Conservation (phyloP, 306 rosid genomes). For the Carpinus viminea region DNA sequence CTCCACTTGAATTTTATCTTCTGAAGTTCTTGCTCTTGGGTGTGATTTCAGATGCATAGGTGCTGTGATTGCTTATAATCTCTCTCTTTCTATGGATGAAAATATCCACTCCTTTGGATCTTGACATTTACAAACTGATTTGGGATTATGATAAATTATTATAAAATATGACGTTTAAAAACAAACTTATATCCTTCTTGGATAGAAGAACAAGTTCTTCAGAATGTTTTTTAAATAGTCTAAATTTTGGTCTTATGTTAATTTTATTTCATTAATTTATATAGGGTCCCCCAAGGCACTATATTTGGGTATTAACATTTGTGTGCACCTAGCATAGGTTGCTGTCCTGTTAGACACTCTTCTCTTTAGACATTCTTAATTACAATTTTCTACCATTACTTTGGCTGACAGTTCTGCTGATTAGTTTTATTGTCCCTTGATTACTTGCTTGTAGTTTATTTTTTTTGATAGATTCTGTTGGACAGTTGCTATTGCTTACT, state of each 20-base stretch:
- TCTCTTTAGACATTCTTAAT: too few relatives aligned
- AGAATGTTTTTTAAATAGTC: not conserved
- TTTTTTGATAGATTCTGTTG: conserved; percentile 9
- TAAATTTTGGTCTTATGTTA: not conserved
- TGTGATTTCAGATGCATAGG: not conserved
- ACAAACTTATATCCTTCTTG: not conserved
- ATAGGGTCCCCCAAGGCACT: not conserved
- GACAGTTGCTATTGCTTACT: not conserved
- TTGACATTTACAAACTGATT: not conserved
- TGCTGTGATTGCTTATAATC: not conserved
- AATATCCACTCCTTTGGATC: not conserved
- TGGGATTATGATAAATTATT: not conserved
- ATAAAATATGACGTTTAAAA: not conserved
- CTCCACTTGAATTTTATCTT: not conserved
- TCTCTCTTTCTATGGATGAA: not conserved
- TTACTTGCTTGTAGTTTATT: not conserved
- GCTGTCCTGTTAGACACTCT: not conserved
- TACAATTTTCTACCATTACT: not conserved
- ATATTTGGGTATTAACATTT: not conserved
- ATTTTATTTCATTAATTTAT: not conserved
- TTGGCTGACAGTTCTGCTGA: not conserved
- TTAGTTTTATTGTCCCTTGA: not conserved
- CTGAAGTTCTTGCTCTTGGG: too few relatives aligned
- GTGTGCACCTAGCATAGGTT: not conserved
- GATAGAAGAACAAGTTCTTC: not conserved